phyloP scores from a whole-genome alignment of 768 basidiomycete species.

The Tulasnella sp. region DNA sequence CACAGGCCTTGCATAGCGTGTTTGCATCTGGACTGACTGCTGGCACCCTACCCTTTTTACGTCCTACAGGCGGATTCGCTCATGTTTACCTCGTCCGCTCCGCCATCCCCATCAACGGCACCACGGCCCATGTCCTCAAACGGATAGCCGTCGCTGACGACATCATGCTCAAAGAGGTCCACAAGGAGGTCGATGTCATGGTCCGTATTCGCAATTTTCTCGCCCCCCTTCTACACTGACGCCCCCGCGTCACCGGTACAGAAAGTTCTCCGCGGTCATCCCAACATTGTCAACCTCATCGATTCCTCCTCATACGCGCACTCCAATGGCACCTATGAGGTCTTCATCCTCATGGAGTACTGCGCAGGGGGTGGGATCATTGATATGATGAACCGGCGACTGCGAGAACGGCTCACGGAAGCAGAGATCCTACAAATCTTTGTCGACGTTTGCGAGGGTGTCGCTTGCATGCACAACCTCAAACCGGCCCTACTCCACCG shows the following conservation, averaged over 20 bases:
- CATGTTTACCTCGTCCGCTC: conserved; percentile 95
- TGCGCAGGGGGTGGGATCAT: conserved; percentile 98
- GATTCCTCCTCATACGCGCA: conserved; percentile 86
- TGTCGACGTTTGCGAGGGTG: conserved; percentile 92
- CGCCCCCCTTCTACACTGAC: neutral
- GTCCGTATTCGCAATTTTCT: conserved; percentile 33
- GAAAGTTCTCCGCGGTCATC: conserved; percentile 84
- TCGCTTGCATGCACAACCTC: conserved; percentile 91
- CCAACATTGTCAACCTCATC: conserved; percentile 91
- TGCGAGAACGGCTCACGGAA: conserved; percentile 89
- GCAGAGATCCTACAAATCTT: conserved; percentile 96
- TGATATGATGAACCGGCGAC: conserved; percentile 97
- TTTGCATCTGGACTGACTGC: conserved; percentile 18
- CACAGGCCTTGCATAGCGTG: conserved; percentile 15
- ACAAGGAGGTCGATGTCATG: conserved; percentile 99
- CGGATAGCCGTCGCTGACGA: conserved; percentile 88
- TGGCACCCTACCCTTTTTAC: neutral
- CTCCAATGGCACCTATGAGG: conserved; percentile 77
- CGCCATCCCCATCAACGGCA: conserved; percentile 73
- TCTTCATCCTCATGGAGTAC: conserved; percentile 98
- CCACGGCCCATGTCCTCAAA: conserved; percentile 93
- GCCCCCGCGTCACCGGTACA: conserved; percentile 30
- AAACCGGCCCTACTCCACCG: conserved; percentile 86
- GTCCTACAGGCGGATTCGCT: conserved; percentile 78
- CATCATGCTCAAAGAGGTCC: conserved; percentile 79